Evolutionary conservation across 352 stramenopile genomes (phyloP), one percentile per base, ranked within the genome.

Genomic region (Saprolegnia parasitica): DNA sequence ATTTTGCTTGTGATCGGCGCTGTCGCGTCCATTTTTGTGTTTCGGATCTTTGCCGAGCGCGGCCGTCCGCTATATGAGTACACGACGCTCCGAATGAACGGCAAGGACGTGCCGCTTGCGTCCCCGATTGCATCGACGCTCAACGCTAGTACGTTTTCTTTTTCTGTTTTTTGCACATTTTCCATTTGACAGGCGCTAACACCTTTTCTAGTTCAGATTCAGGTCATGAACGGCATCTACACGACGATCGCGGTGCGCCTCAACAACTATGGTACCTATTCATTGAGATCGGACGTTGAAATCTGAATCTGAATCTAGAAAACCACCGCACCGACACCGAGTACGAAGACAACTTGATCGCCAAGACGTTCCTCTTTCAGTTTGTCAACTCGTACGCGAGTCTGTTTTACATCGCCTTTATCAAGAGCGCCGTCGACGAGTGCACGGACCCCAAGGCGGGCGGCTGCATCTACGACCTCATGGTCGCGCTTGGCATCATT

Each of bases 261-360:
- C 42, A 92, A 92, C 70, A 77, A 81, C 24, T 90, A 75, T 21
- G 64, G 55, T 71, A 29, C 23, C 49, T 71, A 45, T 10, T 11
- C 20, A 29, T 10, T 35, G 16, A 20, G 23, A 1, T 56, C 11
- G 46, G 23, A 13, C 42, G 29, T 52, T 70, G 20, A n/a, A n/a
- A n/a, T 62, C 11, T n/a, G 20, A 20, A 15, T 46, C 49, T 39
- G 37, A 8, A 29, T 50, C 15, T 94, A 72, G 97, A 99, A 73
- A 99, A 99, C 79, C 96, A 99, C 73, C 85, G 94, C 65, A 99
- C 96, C 0, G 95, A 99, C 73, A 97, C 94, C 1, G 89, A 98
- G 72, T 98, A 96, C 78, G 86, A 98, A 73, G 96, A 98, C 67
- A 83, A 97, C 64, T 67, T 93, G 71, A 91, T 93, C 72, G 82